These are phyloP conservation scores for Castanea sativa DNA, from an alignment of 306 rosid species.

Conservation along the genomic window DNA sequence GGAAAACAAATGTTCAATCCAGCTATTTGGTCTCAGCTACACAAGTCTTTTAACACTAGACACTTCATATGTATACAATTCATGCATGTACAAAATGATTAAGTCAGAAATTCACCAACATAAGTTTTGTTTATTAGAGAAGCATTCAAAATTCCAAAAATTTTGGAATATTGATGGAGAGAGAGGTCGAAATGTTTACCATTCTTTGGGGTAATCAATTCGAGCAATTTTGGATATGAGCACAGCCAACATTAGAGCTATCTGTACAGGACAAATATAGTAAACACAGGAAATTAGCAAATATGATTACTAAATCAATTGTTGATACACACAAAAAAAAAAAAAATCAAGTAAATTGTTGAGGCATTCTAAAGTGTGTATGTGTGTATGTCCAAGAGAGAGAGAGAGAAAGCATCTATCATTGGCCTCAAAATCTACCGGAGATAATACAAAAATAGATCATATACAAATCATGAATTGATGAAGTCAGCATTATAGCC, in stretches of 20 bases:
- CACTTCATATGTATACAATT: neutral
- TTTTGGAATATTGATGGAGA: conserved; percentile 5
- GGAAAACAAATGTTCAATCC: neutral
- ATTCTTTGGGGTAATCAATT: conserved; percentile 90
- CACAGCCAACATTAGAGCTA: conserved; percentile 85
- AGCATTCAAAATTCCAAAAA: conserved; percentile 1
- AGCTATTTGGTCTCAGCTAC: neutral
- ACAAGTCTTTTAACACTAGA: neutral
- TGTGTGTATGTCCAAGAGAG: neutral
- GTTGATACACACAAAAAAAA: neutral
- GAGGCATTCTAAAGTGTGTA: neutral
- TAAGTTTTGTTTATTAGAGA: conserved; percentile 2
- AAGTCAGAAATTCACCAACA: neutral
- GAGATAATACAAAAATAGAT: neutral
- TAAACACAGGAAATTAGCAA: conserved; percentile 23
- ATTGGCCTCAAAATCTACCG: conserved; percentile 8
- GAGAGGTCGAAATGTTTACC: conserved; percentile 48
- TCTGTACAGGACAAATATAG: conserved; percentile 49
- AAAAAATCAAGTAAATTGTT: neutral
- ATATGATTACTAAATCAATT: conserved; percentile 6
- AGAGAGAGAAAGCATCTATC: neutral
- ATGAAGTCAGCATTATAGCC: neutral
- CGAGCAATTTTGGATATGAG: conserved; percentile 92
- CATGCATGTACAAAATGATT: neutral
- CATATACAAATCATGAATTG: conserved; percentile 4